Conservation (phyloP, 352 stramenopile genomes). For the Pythium coloratum region DNA sequence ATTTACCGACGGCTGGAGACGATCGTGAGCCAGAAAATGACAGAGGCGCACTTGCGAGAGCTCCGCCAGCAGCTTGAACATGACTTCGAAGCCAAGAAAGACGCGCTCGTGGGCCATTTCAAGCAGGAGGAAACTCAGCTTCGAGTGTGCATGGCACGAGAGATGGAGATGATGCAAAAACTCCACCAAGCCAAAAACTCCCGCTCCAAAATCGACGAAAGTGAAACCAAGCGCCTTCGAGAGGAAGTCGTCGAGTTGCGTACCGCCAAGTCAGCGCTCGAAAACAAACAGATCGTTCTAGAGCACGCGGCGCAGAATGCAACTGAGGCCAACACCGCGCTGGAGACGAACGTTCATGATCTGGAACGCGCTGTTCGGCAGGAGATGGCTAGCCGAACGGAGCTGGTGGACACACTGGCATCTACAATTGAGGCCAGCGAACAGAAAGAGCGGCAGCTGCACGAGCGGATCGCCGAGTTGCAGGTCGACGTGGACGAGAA, state of each 20-base stretch:
- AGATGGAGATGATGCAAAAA: conserved; percentile 74
- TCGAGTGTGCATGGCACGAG: conserved; percentile 49
- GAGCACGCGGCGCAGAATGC: conserved; percentile 45
- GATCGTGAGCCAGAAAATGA: conserved; percentile 51
- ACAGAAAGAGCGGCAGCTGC: conserved; percentile 50
- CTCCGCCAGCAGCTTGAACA: conserved; percentile 53
- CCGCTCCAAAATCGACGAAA: conserved; percentile 67
- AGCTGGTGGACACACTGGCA: conserved; percentile 75
- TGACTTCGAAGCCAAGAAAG: conserved; percentile 64
- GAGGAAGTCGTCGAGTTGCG: conserved; percentile 46
- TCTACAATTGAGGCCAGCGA: conserved; percentile 56
- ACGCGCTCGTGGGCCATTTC: conserved; percentile 62
- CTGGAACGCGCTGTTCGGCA: conserved; percentile 50
- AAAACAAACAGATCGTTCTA: conserved; percentile 44
- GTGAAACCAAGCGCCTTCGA: conserved; percentile 48
- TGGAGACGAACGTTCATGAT: conserved; percentile 53
- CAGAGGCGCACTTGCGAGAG: conserved; percentile 48
- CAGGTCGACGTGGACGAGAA: conserved; percentile 65
- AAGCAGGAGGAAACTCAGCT: conserved; percentile 64
- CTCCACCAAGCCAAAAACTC: conserved; percentile 54
- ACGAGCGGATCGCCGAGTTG: conserved; percentile 42
- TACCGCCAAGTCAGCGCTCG: conserved; percentile 39
- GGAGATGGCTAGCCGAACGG: conserved; percentile 66
- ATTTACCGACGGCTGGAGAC: conserved; percentile 57
- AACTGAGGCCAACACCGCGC: conserved; percentile 31